Evolutionary conservation across 108 stramenopile species (phyloP).

Genomic region (Seminavis robusta): DNA sequence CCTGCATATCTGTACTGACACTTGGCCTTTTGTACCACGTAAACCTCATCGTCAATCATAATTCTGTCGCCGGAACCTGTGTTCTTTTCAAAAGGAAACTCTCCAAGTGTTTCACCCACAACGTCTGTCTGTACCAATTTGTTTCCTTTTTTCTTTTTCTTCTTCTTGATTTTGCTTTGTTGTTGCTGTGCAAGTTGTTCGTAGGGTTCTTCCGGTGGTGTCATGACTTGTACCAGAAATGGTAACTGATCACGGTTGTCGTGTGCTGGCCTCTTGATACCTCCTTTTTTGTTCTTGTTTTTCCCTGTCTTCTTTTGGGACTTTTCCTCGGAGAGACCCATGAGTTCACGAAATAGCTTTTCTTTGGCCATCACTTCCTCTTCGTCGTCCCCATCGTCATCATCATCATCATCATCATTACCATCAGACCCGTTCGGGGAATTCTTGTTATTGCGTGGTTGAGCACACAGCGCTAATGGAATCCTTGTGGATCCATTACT

Average conservation of each 20-base stretch:
- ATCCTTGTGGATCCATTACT: no score
- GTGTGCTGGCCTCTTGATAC: conserved; percentile 50
- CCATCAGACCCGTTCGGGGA: no score
- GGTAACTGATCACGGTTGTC: conserved; percentile 81
- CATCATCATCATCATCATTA: no score
- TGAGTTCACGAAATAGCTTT: conserved; percentile 48
- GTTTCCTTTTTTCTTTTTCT: conserved; percentile 1
- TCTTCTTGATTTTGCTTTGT: conserved; percentile 9
- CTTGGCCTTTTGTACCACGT: conserved; percentile 52
- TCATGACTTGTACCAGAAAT: conserved; percentile 55
- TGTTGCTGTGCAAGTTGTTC: no score
- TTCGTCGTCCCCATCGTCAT: no score
- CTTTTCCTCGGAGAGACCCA: conserved; percentile 7
- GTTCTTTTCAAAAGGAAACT: conserved; percentile 69
- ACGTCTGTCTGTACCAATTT: neutral
- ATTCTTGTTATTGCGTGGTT: no score
- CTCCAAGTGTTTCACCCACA: conserved; percentile 53
- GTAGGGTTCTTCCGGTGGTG: conserved; percentile 85
- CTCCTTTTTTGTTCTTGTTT: conserved; percentile 39
- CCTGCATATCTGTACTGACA: conserved; percentile 81
- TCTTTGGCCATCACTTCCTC: conserved; percentile 55
- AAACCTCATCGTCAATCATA: conserved; percentile 52
- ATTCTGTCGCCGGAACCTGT: conserved; percentile 76
- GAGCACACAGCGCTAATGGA: no score
- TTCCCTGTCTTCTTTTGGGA: conserved; percentile 14